Base-by-base conservation (phyloP, 768 basidiomycete genomes). In the Serendipita indica region DNA sequence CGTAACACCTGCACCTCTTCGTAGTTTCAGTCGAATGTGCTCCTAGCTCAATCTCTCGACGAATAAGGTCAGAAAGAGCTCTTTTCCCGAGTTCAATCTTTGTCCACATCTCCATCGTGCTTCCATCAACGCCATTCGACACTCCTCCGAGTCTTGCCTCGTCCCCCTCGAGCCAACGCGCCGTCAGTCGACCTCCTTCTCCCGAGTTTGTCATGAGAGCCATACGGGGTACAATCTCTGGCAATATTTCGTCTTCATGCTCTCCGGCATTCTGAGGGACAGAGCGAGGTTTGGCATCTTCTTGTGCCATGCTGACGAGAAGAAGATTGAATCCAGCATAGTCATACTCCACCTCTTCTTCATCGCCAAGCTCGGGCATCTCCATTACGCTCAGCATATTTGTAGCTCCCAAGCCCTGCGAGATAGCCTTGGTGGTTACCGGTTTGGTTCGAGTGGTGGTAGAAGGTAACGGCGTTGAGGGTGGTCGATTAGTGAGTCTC, bases 321-420 rank as follows among this genome's bases (percentile, higher is more conserved):
- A 89, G 72, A 28, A 89, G 68, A 69, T 89, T 90, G 76, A 91
- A 90, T 2, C 89, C 89, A 46, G 87, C 84, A 67, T 81, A 88
- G 64, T 72, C 58, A n/a, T 54, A 52, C 60, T 37, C 39, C 32
- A 32, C 49, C n/a, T 54, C 49, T 27, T 54, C 49, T 27, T 18
- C 32, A 10, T 10, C n/a, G n/a, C n/a, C n/a, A n/a, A n/a, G n/a
- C n/a, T n/a, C n/a, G n/a, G n/a, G n/a, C n/a, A n/a, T n/a, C n/a
- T n/a, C n/a, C n/a, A n/a, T n/a, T n/a, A n/a, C n/a, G n/a, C n/a
- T n/a, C n/a, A n/a, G n/a, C n/a, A n/a, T n/a, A n/a, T n/a, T n/a
- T n/a, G n/a, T n/a, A n/a, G n/a, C n/a, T n/a, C n/a, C n/a, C n/a
- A n/a, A n/a, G n/a, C 16, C 16, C 14, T n/a, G n/a, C n/a, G n/a